These are phyloP conservation scores for Scytalidium lignicola DNA, from an alignment of 2,329 filamentous ascomycete genomes.

Conservation along the genomic window DNA sequence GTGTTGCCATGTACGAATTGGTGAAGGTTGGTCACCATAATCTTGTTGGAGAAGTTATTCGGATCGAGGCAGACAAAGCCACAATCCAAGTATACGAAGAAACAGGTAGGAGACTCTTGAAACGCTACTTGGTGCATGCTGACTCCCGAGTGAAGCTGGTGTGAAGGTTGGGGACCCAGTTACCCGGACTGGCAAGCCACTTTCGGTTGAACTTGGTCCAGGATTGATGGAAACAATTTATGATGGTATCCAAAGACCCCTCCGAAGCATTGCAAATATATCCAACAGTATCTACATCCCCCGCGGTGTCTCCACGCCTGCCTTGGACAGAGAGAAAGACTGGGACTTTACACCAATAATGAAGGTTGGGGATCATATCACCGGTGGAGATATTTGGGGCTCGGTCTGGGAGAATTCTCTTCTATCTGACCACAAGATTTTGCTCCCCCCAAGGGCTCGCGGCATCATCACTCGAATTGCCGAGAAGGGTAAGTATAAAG, in stretches of 20 bases:
- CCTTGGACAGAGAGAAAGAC: slow-evolving; percentile 85
- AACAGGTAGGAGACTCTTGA: slow-evolving; percentile 60
- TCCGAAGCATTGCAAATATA: slow-evolving; percentile 73
- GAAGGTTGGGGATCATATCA: slow-evolving; percentile 96
- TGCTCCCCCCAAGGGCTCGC: slow-evolving; percentile 82
- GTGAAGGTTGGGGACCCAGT: slow-evolving; percentile 96
- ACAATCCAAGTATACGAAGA: slow-evolving; percentile 99
- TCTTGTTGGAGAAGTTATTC: slow-evolving; percentile 95
- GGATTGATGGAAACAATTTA: slow-evolving; percentile 99
- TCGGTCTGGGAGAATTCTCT: slow-evolving; percentile 95
- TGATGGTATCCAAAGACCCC: slow-evolving; percentile 95
- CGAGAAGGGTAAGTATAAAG: slow-evolving; percentile 85
- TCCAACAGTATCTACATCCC: slow-evolving; percentile 95
- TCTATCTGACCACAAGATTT: slow-evolving; percentile 86
- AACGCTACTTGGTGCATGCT: slow-evolving; percentile 10
- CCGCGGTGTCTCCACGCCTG: slow-evolving; percentile 81
- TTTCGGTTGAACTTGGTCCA: slow-evolving; percentile 95
- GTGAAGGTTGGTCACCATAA: slow-evolving; percentile 88
- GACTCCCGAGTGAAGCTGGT: slow-evolving; percentile 59
- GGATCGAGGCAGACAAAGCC: slow-evolving; percentile 90
- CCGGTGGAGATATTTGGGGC: slow-evolving; percentile 94
- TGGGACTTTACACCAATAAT: slow-evolving; percentile 91
- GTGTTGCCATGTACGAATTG: slow-evolving; percentile 99
- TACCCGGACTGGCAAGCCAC: slow-evolving; percentile 81
- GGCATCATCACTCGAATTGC: slow-evolving; percentile 91